phyloP scores from a whole-genome alignment of 192 early-diverging fungal species.

The Entomortierella beljakovae region DNA sequence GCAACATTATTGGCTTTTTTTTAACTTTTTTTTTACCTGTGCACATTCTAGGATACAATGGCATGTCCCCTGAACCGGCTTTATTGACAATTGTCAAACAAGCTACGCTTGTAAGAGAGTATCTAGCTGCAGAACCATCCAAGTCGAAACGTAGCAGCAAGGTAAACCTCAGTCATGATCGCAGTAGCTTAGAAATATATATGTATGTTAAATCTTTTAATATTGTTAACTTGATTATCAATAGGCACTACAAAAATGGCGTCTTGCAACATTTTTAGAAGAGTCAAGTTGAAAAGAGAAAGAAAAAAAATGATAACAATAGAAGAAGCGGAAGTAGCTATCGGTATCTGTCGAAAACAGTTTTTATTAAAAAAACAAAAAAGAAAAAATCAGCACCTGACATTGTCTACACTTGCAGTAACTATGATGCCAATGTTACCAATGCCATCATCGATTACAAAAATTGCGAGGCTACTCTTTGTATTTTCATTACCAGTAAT shows the following conservation, averaged over 20 bases:
- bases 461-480: too few species aligned
- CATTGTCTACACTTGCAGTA: background rate
- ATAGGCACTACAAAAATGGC: conserved; percentile 37
- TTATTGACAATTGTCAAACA: conserved; percentile 69
- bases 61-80: conserved; percentile 57
- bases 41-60: conserved; percentile 60
- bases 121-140: conserved; percentile 49
- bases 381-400: background rate
- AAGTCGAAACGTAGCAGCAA: conserved; percentile 52
- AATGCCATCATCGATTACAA: conserved; percentile 4
- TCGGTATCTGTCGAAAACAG: background rate
- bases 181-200: background rate
- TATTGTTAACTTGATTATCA: background rate
- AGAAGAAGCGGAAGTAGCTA: background rate
- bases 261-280: conserved; percentile 38
- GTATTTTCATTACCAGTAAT: too few species aligned
- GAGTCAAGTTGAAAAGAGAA: conserved; percentile 43
- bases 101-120: conserved; percentile 66
- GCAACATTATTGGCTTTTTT: background rate
- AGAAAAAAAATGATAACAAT: background rate
- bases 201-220: background rate
- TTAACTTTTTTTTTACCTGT: background rate
- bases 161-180: conserved; percentile 2
- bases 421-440: background rate
- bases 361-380: background rate